These are phyloP conservation scores for Podaxis sp. DNA, from an alignment of 768 basidiomycete genomes.

Conservation along the genomic window DNA sequence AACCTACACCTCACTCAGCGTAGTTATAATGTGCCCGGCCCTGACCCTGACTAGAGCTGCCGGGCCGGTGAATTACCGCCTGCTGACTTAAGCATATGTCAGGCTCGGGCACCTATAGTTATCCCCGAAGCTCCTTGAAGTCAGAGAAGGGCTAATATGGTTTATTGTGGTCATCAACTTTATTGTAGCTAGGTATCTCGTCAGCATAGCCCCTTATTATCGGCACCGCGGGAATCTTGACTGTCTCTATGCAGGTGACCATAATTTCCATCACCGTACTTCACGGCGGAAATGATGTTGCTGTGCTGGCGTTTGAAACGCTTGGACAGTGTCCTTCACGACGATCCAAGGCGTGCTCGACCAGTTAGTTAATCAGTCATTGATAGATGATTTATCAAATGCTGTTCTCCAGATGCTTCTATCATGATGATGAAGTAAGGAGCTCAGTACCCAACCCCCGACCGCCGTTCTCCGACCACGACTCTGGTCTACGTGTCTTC, in stretches of 20 bases:
- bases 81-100: background rate
- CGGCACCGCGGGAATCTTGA: no score
- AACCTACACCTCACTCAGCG: background rate
- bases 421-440: background rate
- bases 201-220: no score
- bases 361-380: background rate
- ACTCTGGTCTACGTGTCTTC: background rate
- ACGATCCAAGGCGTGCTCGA: background rate
- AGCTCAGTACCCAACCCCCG: background rate
- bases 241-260: background rate
- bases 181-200: no score
- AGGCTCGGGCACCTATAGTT: background rate
- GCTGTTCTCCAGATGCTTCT: background rate
- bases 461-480: background rate
- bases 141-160: no score
- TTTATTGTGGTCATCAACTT: background rate
- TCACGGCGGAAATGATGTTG: background rate
- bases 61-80: background rate
- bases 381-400: background rate
- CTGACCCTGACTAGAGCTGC: background rate
- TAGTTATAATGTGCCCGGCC: background rate
- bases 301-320: background rate
- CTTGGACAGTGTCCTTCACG: background rate
- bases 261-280: background rate
- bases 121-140: background rate